Evolutionary conservation across 148 eudicot genomes (phyloP).

Genomic region (Fagopyrum esculentum): DNA sequence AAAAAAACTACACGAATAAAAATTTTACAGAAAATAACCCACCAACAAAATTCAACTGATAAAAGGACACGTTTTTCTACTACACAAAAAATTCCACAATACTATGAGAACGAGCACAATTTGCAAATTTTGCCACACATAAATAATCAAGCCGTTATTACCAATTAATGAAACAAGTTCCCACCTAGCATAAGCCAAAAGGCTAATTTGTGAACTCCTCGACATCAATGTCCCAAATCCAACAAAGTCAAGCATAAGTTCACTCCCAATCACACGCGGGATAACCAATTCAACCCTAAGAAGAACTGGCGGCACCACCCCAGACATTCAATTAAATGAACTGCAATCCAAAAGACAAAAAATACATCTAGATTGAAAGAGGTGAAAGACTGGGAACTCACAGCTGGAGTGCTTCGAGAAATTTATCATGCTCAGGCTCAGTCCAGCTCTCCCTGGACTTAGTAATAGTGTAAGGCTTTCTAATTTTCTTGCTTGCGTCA

Average conservation of each 20-base stretch:
- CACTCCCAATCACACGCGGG: neutral
- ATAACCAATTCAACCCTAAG: neutral
- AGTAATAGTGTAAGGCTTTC: slow-evolving; percentile 88
- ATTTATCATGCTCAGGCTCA: slow-evolving; percentile 97
- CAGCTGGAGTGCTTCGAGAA: slow-evolving; percentile 99
- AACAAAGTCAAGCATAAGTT: neutral
- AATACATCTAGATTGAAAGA: neutral
- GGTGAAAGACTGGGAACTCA: slow-evolving; percentile 24
- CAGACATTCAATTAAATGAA: neutral
- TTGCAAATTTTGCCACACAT: too few relatives aligned
- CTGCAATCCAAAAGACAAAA: neutral
- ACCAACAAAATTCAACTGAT: too few relatives aligned
- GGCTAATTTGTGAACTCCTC: neutral
- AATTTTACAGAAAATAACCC: too few relatives aligned
- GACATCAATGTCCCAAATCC: too few relatives aligned
- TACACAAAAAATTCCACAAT: too few relatives aligned
- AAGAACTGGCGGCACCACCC: neutral
- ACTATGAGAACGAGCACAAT: too few relatives aligned
- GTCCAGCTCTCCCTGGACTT: slow-evolving; percentile 98
- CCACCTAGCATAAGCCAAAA: slow-evolving; percentile 1
- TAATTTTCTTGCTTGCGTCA: slow-evolving; percentile 52
- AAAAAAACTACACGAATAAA: too few relatives aligned
- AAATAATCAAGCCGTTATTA: neutral
- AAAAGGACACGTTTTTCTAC: too few relatives aligned
- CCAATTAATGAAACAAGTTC: neutral